These are phyloP conservation scores for Nicotiana paniculata DNA, from an alignment of 257 asterid species.

Conservation along the genomic window DNA sequence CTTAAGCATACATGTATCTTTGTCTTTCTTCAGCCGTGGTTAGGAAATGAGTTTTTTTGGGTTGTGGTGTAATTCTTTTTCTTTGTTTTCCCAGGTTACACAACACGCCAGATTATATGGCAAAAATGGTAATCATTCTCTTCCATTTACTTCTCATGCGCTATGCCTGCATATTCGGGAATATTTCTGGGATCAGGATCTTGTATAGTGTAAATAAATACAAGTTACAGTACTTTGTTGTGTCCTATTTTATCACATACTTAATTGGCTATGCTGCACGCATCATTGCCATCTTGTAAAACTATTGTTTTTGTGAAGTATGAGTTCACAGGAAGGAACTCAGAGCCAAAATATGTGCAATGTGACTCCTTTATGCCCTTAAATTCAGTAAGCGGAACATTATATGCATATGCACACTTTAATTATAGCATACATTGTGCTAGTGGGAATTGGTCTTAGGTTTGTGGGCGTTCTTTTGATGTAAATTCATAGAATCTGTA, in stretches of 20 bases:
- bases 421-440: background rate
- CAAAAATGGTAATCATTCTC: conserved; percentile 47
- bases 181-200: background rate
- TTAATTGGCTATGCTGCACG: background rate
- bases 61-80: background rate
- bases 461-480: background rate
- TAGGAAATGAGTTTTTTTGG: background rate
- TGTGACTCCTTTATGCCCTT: background rate
- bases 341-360: background rate
- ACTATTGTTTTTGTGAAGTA: background rate
- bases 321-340: background rate
- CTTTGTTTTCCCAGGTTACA: conserved; percentile 52
- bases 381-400: background rate
- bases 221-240: background rate
- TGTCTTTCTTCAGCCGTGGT: background rate
- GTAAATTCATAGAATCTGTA: no score
- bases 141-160: background rate
- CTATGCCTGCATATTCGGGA: background rate
- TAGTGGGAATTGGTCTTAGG: background rate
- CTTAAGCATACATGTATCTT: background rate
- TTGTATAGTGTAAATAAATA: background rate
- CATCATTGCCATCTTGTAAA: background rate
- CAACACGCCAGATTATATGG: conserved; percentile 72
- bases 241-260: background rate
- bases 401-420: background rate